phyloP scores from a whole-genome alignment of 2,329 filamentous ascomycete species.

The Talaromyces albobiverticillius region DNA sequence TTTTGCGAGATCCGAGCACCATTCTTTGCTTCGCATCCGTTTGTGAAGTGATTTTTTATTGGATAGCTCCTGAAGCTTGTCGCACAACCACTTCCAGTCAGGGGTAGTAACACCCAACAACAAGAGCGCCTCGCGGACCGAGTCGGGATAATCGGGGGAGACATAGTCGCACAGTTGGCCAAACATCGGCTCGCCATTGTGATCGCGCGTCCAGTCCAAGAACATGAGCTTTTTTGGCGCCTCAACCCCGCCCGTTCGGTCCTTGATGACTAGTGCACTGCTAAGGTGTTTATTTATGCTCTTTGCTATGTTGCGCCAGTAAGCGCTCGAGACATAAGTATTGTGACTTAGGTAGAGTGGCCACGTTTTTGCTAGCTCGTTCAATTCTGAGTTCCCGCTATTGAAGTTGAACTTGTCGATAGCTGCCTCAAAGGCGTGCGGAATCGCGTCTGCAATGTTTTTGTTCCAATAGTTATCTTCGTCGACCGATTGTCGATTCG shows the following conservation, averaged over 20 bases:
- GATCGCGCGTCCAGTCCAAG: slow-evolving; percentile 5
- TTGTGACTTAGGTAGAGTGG: slow-evolving; percentile 9
- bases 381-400: not conserved
- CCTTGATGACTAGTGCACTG: not conserved
- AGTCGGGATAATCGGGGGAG: not conserved
- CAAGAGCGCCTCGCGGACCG: slow-evolving; percentile 5
- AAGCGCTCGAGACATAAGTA: not conserved
- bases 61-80: not conserved
- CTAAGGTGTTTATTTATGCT: slow-evolving; percentile 1
- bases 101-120: slow-evolving; percentile 5
- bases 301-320: slow-evolving; percentile 9
- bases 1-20: slow-evolving; percentile 8
- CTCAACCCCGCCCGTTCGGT: not conserved
- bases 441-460: slow-evolving; percentile 10
- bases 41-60: slow-evolving; percentile 3
- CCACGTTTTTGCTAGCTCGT: slow-evolving; percentile 9
- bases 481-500: slow-evolving; percentile 6
- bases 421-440: slow-evolving; percentile 6
- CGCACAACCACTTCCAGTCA: slow-evolving; percentile 11
- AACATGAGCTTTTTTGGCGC: slow-evolving; percentile 8
- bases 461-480: slow-evolving; percentile 10
- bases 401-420: slow-evolving; percentile 2
- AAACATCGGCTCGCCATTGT: slow-evolving; percentile 4
- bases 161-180: not conserved
- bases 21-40: slow-evolving; percentile 4